These are phyloP conservation scores for Neurospora sp. DNA, from an alignment of 495 filamentous ascomycete species.

Conservation along the genomic window DNA sequence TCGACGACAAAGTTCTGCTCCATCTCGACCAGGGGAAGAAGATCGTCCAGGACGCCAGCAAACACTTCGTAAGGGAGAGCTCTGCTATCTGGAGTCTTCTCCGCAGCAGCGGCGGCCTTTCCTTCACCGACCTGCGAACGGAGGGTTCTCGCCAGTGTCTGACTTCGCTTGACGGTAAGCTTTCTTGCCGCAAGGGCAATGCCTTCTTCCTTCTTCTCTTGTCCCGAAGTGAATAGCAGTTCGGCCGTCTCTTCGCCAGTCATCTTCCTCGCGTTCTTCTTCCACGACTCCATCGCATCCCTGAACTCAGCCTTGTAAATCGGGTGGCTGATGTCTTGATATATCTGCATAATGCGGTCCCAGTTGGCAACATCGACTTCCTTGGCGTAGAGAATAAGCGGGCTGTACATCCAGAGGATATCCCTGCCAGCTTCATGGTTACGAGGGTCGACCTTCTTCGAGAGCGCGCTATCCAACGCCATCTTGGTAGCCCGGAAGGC, in stretches of 20 bases:
- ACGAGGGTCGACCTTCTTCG: slow-evolving; percentile 42
- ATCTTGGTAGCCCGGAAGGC: slow-evolving; percentile 55
- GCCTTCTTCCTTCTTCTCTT: slow-evolving; percentile 69
- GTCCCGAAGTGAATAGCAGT: slow-evolving; percentile 74
- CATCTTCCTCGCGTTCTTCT: slow-evolving; percentile 65
- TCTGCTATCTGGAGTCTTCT: slow-evolving; percentile 56
- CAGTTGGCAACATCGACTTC: slow-evolving; percentile 75
- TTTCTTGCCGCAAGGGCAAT: slow-evolving; percentile 74
- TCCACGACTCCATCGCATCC: slow-evolving; percentile 74
- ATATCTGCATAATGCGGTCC: slow-evolving; percentile 66
- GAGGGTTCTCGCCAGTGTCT: slow-evolving; percentile 69
- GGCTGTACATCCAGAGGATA: slow-evolving; percentile 71
- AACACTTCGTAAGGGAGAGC: slow-evolving; percentile 77
- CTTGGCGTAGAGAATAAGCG: slow-evolving; percentile 72
- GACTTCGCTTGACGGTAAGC: slow-evolving; percentile 80
- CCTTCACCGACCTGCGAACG: slow-evolving; percentile 57
- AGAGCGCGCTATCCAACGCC: slow-evolving; percentile 40
- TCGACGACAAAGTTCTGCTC: slow-evolving; percentile 94
- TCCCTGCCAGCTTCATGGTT: slow-evolving; percentile 44
- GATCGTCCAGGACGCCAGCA: slow-evolving; percentile 64
- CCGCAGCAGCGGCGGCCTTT: slow-evolving; percentile 38
- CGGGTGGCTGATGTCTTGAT: slow-evolving; percentile 62
- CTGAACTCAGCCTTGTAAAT: slow-evolving; percentile 76
- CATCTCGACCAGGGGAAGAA: slow-evolving; percentile 65
- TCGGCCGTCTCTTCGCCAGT: slow-evolving; percentile 70